These are phyloP conservation scores for Ailanthus altissimus DNA, from an alignment of 345 rosid genomes.

Conservation along the genomic window DNA sequence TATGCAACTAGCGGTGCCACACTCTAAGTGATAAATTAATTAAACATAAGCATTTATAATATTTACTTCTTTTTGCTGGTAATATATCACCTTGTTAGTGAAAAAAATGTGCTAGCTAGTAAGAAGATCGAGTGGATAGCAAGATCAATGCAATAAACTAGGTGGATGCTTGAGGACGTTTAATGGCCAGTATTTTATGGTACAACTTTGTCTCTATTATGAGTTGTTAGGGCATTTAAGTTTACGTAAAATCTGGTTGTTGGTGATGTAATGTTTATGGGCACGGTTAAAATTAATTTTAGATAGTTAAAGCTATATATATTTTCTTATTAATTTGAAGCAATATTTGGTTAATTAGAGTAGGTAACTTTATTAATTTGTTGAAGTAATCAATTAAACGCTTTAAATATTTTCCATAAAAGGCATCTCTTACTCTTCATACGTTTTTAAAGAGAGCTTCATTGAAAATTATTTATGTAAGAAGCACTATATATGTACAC, in stretches of 20 bases:
- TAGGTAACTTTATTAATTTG: no score
- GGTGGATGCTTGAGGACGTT: background rate
- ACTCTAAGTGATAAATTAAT: background rate
- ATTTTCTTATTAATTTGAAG: no score
- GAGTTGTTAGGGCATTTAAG: background rate
- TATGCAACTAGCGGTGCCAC: constrained; percentile 25
- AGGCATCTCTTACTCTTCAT: background rate
- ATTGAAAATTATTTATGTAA: background rate
- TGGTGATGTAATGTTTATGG: no score
- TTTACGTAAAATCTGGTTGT: background rate
- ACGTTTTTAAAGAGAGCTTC: background rate
- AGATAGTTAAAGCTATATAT: no score
- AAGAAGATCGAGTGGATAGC: background rate
- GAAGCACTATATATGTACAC: background rate
- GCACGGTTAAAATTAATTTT: no score
- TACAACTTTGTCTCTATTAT: background rate
- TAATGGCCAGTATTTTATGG: background rate
- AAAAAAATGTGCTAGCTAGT: background rate
- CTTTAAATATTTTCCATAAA: background rate
- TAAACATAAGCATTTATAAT: background rate
- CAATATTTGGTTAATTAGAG: no score
- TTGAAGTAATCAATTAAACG: background rate
- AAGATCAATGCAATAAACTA: background rate
- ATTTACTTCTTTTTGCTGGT: background rate
- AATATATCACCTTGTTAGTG: background rate